phyloP scores from a whole-genome alignment of 163 green algal species.

The Scenedesmus sp. region DNA sequence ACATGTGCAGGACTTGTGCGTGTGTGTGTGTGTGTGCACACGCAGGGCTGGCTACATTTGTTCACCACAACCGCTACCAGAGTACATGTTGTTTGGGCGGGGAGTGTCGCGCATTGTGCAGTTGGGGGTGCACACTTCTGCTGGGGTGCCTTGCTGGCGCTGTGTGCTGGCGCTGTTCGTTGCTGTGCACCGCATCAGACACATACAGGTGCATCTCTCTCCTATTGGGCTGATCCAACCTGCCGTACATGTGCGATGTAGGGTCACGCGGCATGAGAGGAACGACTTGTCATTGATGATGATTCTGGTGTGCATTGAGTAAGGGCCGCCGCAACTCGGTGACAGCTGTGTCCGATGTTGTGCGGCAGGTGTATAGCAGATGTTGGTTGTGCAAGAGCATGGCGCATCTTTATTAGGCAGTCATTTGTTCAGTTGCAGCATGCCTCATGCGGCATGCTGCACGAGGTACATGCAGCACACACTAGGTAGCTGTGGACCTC shows the following conservation, averaged over 20 bases:
- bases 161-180: not conserved
- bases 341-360: not conserved
- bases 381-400: not conserved
- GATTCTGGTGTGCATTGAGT: not conserved
- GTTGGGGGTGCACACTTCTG: not conserved
- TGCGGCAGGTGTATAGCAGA: not conserved
- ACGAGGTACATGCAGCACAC: not conserved
- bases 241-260: not conserved
- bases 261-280: not conserved
- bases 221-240: not conserved
- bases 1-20: too few species aligned
- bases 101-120: not conserved
- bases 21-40: not conserved
- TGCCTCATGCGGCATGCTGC: not conserved
- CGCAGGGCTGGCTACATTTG: too few species aligned
- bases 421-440: not conserved
- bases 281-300: not conserved
- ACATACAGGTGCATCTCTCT: not conserved
- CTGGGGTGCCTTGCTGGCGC: not conserved
- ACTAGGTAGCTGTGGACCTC: not conserved
- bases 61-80: too few species aligned
- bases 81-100: not conserved
- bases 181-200: not conserved
- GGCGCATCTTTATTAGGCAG: not conserved
- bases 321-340: not conserved